phyloP scores from a whole-genome alignment of 2,329 filamentous ascomycete species.

The Colletotrichum theobromicola region DNA sequence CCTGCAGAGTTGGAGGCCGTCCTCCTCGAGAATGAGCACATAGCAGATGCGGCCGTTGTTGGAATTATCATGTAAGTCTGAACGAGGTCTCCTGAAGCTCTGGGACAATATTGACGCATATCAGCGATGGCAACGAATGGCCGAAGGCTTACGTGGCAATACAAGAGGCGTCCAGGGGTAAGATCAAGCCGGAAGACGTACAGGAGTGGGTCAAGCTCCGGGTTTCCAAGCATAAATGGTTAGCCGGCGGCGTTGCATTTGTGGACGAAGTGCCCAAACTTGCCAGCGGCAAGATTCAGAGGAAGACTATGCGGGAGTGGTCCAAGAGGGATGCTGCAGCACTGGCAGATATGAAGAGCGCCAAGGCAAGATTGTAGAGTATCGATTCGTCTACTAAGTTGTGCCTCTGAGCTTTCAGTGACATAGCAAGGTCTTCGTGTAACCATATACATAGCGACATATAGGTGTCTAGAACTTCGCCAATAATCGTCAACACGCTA shows the following conservation, averaged over 20 bases:
- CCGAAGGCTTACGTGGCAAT: constrained; percentile 58
- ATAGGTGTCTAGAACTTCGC: not conserved
- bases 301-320: constrained; percentile 62
- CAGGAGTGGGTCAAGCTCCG: constrained; percentile 49
- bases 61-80: constrained; percentile 52
- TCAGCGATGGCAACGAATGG: constrained; percentile 52
- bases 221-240: constrained; percentile 57
- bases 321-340: constrained; percentile 54
- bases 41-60: constrained; percentile 61
- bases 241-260: constrained; percentile 57
- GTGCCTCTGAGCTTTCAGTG: not conserved
- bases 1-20: constrained; percentile 62
- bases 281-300: constrained; percentile 62
- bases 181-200: constrained; percentile 57
- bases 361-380: constrained; percentile 14
- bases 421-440: not conserved
- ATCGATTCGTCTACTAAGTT: not conserved
- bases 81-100: not conserved
- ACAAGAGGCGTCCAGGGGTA: constrained; percentile 48
- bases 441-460: not conserved
- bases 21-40: constrained; percentile 53
- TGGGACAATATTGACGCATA: not conserved
- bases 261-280: constrained; percentile 63
- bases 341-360: constrained; percentile 23
- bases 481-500: not conserved